Base-by-base conservation (phyloP, 2,329 filamentous ascomycete genomes). In the Epichloe gansuensis region DNA sequence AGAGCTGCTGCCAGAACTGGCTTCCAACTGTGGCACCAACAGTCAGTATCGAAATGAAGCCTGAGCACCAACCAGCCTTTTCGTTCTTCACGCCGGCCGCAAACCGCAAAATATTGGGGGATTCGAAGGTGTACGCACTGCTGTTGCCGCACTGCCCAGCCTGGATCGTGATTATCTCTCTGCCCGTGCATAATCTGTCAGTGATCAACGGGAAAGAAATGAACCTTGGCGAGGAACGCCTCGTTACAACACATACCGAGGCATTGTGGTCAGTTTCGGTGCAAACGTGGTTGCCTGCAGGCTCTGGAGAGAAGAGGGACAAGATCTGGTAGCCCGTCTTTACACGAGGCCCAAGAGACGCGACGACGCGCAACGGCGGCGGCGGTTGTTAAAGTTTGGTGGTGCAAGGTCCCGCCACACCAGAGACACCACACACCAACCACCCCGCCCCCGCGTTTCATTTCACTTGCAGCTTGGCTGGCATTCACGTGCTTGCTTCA, bases 121-220 rank as follows among this genome's bases (percentile, higher is more conserved):
- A 11, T 11, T 3, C 31, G 9, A 11, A 31, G 31, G 36, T 21
- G 27, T 43, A 86, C 87, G 76, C 68, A 95, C 90, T 91, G 81
- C 90, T 96, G 74, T 97, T 97, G 80, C 91, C 93, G 78, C 93
- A 97, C 73, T 97, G 93, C 79, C 93, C 93, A 59, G 94, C 91
- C 74, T 98, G 93, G 63, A 98, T 86, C 56, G 94, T 98, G 71
- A 98, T 98, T 64, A 98, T 98, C 80, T 98, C 93, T 72, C 93
- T 96, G 61, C 1, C 52, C 25, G 25, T 17, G 7, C 38, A 43
- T 5, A 4, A 34, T 3, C 15, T 39, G 40, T 48, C 46, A 49
- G 11, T 12, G 23, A 8, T 2, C 27, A 59, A 54, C 57, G 52
- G 53, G 53, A 15, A 11, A 1, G 8, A 15, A 25, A 34, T 3